Evolutionary conservation across 768 basidiomycete species (phyloP), one percentile per base, ranked within the genome.

Genomic region (Termitomyces heimii): DNA sequence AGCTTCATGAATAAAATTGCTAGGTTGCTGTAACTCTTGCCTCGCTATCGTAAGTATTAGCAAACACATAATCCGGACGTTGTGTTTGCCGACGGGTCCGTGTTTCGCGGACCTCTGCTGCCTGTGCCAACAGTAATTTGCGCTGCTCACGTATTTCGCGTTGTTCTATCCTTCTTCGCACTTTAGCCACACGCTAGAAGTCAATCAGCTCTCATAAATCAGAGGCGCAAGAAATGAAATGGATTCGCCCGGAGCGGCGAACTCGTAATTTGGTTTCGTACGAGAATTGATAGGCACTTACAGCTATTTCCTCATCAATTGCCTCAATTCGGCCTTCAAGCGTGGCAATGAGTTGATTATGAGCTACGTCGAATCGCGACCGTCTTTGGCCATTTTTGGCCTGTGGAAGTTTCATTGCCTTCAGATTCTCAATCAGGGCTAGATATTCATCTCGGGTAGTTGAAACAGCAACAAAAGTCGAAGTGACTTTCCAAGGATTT

Each of bases 401-500:
- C 53, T 75, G 73, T 20, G 73, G 60, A 31, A 84, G 82, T 37
- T 77, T 73, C 43, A 70, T 70, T 13, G 67, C 69, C 66, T 87
- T 88, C 62, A 94, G 68, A 48, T 77, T 74, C 60, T 84, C 84
- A 56, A 92, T 77, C 44, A 83, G 67, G 5, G 73, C 75, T n/a
- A 84, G 55, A 65, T 92, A 93, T 66, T 94, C 89, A 50, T 85
- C 85, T 45, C 80, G 79, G 14, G 88, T 86, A 4, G 88, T 86
- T 14, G 88, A 82, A 53, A 88, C 71, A 12, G 85, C 78, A 63
- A 85, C 79, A 65, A 94, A 89, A 16, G 86, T 86, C 32, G 89
- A 85, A 9, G 85, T 83, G 43, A 86, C 85, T 74, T 93, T 94
- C 91, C 90, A 94, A 22, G 92, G 92, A 70, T 94, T 94, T 14